Evolutionary conservation across 2,329 filamentous ascomycete species (phyloP).

Genomic region (Cryphonectria japonica): DNA sequence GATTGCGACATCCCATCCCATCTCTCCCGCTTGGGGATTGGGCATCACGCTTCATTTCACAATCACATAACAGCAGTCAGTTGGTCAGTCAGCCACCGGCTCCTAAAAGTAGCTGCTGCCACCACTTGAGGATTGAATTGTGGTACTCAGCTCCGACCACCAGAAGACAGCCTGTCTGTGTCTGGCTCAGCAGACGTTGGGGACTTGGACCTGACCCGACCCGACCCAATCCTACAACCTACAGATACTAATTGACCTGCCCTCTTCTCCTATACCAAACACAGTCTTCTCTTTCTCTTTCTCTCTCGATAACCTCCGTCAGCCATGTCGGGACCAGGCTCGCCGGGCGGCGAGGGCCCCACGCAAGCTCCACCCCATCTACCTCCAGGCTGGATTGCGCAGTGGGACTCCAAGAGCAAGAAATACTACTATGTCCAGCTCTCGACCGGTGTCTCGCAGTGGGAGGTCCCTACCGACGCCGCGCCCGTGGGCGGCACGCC

Average conservation of each 20-base stretch:
- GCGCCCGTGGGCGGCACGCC: conserved; percentile 66
- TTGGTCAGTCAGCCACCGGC: not conserved
- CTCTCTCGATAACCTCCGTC: not conserved
- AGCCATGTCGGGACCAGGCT: conserved; percentile 60
- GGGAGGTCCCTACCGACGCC: conserved; percentile 71
- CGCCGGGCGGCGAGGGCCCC: conserved; percentile 62
- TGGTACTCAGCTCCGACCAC: not conserved
- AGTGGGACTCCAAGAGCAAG: conserved; percentile 67
- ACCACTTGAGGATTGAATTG: not conserved
- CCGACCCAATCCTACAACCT: conserved; percentile 11
- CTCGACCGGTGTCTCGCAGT: conserved; percentile 72
- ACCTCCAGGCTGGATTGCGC: conserved; percentile 69
- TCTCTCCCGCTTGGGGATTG: not conserved
- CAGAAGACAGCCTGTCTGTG: not conserved
- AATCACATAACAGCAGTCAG: not conserved
- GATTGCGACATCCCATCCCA: conserved; percentile 1
- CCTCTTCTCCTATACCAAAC: conserved; percentile 12
- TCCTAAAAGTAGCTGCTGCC: not conserved
- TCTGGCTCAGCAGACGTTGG: not conserved
- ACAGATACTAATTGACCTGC: conserved; percentile 3
- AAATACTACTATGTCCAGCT: conserved; percentile 76
- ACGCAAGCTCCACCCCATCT: conserved; percentile 63
- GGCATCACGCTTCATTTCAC: not conserved
- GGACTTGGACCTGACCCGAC: not conserved
- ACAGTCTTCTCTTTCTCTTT: not conserved